These are phyloP conservation scores for Rossbeevera mucosa DNA, from an alignment of 768 basidiomycete species.

Conservation along the genomic window DNA sequence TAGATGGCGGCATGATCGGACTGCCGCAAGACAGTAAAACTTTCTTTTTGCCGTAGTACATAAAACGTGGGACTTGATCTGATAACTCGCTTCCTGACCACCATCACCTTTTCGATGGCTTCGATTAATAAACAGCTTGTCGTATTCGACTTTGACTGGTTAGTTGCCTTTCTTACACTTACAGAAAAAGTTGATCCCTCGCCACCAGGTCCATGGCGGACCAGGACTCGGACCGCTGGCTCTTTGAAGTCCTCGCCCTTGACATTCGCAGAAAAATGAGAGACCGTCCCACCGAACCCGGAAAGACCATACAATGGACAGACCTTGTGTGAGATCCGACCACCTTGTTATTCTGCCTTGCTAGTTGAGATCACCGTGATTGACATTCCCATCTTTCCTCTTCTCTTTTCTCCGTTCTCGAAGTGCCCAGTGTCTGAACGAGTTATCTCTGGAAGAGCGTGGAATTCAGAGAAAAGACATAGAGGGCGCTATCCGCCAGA, in stretches of 20 bases:
- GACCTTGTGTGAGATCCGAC: slow-evolving; percentile 77
- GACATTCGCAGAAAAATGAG: slow-evolving; percentile 76
- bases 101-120: slow-evolving; percentile 10
- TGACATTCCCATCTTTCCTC: neutral
- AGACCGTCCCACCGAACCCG: slow-evolving; percentile 47
- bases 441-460: slow-evolving; percentile 52
- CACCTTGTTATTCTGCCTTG: neutral
- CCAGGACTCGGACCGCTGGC: slow-evolving; percentile 94
- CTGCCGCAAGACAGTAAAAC: no score
- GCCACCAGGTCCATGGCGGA: slow-evolving; percentile 78
- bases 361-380: neutral
- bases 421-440: slow-evolving; percentile 66
- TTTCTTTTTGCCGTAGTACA: no score
- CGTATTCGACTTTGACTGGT: slow-evolving; percentile 98
- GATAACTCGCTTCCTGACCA: neutral
- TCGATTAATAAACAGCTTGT: slow-evolving; percentile 61
- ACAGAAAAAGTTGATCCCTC: neutral
- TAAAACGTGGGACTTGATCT: no score
- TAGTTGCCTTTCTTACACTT: slow-evolving; percentile 11
- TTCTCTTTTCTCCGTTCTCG: neutral
- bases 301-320: slow-evolving; percentile 72
- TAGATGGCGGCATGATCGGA: no score
- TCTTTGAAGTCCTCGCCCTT: slow-evolving; percentile 83
- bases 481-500: slow-evolving; percentile 65
- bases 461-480: slow-evolving; percentile 73